A percentile compares a stretch with the other conserved stretches of the same genome.
phyloP scores from a whole-genome alignment of 2,329 filamentous ascomycete genomes.

The Fusarium verrucosum region DNA sequence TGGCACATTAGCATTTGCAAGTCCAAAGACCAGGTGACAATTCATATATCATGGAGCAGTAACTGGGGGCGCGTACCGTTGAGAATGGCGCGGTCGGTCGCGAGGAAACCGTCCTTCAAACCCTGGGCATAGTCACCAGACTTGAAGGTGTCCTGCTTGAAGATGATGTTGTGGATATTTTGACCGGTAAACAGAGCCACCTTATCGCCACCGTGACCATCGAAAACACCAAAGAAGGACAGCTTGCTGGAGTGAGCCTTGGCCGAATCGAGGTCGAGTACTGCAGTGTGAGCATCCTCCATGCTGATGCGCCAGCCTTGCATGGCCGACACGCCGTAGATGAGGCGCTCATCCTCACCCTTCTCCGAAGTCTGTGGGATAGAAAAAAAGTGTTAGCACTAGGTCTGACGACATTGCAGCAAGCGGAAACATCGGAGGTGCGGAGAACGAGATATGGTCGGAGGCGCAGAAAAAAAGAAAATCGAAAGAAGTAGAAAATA shows the following conservation, averaged over 20 bases:
- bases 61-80: conserved; percentile 71
- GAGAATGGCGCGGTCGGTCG: conserved; percentile 93
- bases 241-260: conserved; percentile 77
- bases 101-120: conserved; percentile 95
- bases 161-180: conserved; percentile 91
- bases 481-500: background rate
- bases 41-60: background rate
- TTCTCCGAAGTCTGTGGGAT: conserved; percentile 78
- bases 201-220: conserved; percentile 96
- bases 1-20: conserved; percentile 23
- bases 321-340: conserved; percentile 98
- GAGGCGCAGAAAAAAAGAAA: background rate
- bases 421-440: conserved; percentile 30
- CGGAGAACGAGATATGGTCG: conserved; percentile 13
- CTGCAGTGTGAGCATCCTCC: conserved; percentile 93
- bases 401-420: conserved; percentile 17
- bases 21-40: background rate
- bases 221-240: conserved; percentile 97
- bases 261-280: conserved; percentile 80
- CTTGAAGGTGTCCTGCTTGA: conserved; percentile 94
- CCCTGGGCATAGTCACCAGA: conserved; percentile 92
- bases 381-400: conserved; percentile 41
- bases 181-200: conserved; percentile 93
- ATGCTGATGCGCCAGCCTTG: conserved; percentile 99
- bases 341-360: conserved; percentile 90